Conservation (phyloP, 176 grass and related monocot species). For the Lolium rigidum region DNA sequence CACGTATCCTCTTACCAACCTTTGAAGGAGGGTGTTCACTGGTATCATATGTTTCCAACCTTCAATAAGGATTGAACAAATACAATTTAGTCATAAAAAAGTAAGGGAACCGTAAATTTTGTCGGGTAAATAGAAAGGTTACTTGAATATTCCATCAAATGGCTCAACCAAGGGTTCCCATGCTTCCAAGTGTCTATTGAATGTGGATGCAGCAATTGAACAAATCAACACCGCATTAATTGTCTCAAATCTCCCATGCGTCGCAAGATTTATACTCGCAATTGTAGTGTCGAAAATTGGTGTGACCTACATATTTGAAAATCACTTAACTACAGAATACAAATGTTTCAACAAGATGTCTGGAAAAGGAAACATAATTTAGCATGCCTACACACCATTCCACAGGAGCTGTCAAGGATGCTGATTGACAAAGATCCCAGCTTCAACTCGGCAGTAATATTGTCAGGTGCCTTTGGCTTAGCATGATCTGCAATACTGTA, state of each 20-base stretch:
- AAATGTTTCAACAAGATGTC: conserved; percentile 13
- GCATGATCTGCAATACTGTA: conserved; percentile 82
- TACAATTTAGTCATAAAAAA: conserved; percentile 39
- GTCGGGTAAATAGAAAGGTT: conserved; percentile 33
- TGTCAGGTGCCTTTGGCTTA: conserved; percentile 89
- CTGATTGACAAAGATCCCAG: conserved; percentile 81
- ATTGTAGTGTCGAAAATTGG: conserved; percentile 88
- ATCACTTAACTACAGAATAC: conserved; percentile 19
- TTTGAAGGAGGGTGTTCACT: conserved; percentile 77
- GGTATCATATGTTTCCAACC: conserved; percentile 92
- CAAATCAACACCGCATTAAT: conserved; percentile 93
- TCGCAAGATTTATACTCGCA: conserved; percentile 88
- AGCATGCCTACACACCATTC: conserved; percentile 66
- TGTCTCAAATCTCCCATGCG: conserved; percentile 89
- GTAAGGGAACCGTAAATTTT: conserved; percentile 11
- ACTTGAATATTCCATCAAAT: conserved; percentile 99
- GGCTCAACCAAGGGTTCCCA: conserved; percentile 99
- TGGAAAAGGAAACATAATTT: conserved; percentile 28
- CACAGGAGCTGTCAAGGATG: conserved; percentile 85
- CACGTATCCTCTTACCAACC: conserved; percentile 80
- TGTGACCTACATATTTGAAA: conserved; percentile 66
- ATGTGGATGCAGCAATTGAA: conserved; percentile 95
- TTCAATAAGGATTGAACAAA: conserved; percentile 54
- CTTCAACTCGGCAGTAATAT: conserved; percentile 86
- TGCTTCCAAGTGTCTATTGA: conserved; percentile 92